phyloP scores from a whole-genome alignment of 495 filamentous ascomycete genomes.

The Neurospora sp. region DNA sequence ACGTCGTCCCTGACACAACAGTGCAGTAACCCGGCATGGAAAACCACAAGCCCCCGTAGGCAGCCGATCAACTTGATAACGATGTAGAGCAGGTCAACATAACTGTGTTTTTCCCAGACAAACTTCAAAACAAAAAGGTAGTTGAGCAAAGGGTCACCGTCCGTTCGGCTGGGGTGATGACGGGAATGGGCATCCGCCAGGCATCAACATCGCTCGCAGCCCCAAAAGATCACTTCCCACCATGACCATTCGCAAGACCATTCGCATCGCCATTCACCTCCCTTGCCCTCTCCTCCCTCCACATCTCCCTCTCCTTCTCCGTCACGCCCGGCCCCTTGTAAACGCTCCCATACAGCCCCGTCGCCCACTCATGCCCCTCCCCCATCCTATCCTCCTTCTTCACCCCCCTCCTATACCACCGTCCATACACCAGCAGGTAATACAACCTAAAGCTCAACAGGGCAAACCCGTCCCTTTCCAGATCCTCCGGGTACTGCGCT shows the following conservation, averaged over 20 bases:
- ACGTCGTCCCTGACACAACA: neutral
- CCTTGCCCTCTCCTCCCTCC: slow-evolving; percentile 33
- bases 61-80: neutral
- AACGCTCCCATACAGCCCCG: slow-evolving; percentile 42
- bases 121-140: neutral
- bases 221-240: neutral
- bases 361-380: slow-evolving; percentile 32
- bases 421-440: slow-evolving; percentile 30
- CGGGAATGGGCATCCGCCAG: neutral
- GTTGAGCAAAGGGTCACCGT: neutral
- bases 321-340: slow-evolving; percentile 42
- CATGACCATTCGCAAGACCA: neutral
- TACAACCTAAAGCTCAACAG: slow-evolving; percentile 35
- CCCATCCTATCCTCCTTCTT: neutral
- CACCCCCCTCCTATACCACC: slow-evolving; percentile 29
- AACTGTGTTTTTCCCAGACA: neutral
- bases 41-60: too few relatives aligned
- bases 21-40: too few relatives aligned
- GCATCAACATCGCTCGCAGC: neutral
- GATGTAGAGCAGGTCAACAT: neutral
- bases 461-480: slow-evolving; percentile 22
- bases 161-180: neutral
- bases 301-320: slow-evolving; percentile 36
- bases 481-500: slow-evolving; percentile 54
- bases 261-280: slow-evolving; percentile 3